A percentile compares a stretch with the other conserved stretches of the same genome.
phyloP scores from a whole-genome alignment of 169 alveolate species.

The Gregarina niphandrodes region DNA sequence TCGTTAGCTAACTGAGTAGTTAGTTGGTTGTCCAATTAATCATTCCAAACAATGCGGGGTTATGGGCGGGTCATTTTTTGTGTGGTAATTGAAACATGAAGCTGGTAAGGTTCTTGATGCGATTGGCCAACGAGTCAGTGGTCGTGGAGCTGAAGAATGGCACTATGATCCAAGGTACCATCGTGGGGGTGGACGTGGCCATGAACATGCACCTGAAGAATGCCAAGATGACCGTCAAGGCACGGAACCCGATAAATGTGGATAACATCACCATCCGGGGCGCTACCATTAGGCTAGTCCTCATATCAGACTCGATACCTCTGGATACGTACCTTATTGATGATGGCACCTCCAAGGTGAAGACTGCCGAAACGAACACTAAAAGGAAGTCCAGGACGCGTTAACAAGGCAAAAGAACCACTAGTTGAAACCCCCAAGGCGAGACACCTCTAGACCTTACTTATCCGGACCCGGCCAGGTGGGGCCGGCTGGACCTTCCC shows the following conservation, averaged over 20 bases:
- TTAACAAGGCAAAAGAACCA: too few species aligned
- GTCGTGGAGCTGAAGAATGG: conserved; percentile 92
- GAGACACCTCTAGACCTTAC: too few species aligned
- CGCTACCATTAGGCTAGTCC: conserved; percentile 70
- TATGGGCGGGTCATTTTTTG: too few species aligned
- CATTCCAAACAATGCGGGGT: too few species aligned
- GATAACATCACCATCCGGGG: conserved; percentile 75
- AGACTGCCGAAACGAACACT: too few species aligned
- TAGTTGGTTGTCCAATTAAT: too few species aligned
- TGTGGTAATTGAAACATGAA: too few species aligned
- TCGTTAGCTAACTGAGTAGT: too few species aligned
- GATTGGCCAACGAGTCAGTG: conserved; percentile 78
- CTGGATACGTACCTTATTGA: conserved; percentile 76
- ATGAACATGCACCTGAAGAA: conserved; percentile 94
- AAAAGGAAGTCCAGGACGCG: too few species aligned
- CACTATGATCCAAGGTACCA: conserved; percentile 76
- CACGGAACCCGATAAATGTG: conserved; percentile 60
- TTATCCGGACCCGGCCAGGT: too few species aligned
- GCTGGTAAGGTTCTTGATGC: conserved; percentile 82
- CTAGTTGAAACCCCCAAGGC: too few species aligned
- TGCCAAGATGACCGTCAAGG: conserved; percentile 78
- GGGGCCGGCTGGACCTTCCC: too few species aligned
- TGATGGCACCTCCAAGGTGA: conserved; percentile 56
- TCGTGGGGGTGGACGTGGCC: conserved; percentile 81
- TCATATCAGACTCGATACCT: conserved; percentile 76